Evolutionary conservation across 306 rosid genomes (phyloP).

Genomic region (Acacia confusa): DNA sequence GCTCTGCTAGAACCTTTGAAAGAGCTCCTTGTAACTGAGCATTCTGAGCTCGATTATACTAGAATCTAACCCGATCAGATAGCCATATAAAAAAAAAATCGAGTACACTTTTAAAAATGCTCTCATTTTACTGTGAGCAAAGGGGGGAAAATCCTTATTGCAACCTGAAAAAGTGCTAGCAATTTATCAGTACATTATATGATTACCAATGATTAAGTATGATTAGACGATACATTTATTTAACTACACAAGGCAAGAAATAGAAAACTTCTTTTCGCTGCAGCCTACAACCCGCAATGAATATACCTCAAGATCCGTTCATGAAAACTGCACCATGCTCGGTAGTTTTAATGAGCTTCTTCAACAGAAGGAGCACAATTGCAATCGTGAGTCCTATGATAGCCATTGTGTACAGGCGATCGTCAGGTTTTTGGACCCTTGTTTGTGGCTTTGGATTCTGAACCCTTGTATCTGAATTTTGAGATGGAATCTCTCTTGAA

Average conservation of each 20-base stretch:
- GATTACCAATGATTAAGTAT: conserved; percentile 3
- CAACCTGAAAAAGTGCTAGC: not conserved
- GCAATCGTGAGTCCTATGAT: conserved; percentile 93
- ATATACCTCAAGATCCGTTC: conserved; percentile 64
- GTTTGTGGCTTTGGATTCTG: conserved; percentile 49
- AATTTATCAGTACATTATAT: not conserved
- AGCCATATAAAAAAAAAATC: not conserved
- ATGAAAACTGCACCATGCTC: conserved; percentile 76
- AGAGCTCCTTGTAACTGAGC: too few relatives aligned
- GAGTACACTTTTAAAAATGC: not conserved
- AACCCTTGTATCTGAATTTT: conserved; percentile 47
- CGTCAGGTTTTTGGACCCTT: conserved; percentile 63
- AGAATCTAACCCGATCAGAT: too few relatives aligned
- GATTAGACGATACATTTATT: conserved; percentile 25
- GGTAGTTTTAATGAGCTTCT: conserved; percentile 76
- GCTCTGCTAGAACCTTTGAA: too few relatives aligned
- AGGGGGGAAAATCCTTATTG: not conserved
- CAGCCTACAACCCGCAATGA: conserved; percentile 10
- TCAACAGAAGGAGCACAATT: conserved; percentile 75
- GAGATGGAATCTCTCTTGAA: conserved; percentile 47
- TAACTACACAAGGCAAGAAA: not conserved
- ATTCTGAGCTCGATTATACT: too few relatives aligned
- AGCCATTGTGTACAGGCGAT: conserved; percentile 85
- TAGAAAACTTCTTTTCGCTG: conserved; percentile 20
- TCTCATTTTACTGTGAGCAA: not conserved